These are phyloP conservation scores for Xylaria sp. DNA, from an alignment of 2,329 filamentous ascomycete genomes.

Conservation along the genomic window DNA sequence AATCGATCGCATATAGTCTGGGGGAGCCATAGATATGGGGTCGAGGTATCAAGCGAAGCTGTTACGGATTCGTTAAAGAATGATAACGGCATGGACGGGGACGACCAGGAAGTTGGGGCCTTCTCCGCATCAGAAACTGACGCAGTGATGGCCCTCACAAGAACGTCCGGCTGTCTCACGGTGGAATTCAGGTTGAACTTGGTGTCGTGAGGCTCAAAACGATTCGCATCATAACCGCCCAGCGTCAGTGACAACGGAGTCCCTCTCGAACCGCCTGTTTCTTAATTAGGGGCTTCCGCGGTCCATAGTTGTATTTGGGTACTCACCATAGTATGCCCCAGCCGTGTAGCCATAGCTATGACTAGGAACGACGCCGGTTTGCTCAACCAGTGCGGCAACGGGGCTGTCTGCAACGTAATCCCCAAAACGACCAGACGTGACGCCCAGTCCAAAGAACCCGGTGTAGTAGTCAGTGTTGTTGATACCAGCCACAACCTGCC, in stretches of 20 bases:
- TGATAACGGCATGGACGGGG: constrained; percentile 43
- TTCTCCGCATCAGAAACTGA: constrained; percentile 38
- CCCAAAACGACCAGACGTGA: constrained; percentile 56
- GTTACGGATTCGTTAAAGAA: constrained; percentile 51
- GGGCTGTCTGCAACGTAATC: constrained; percentile 52
- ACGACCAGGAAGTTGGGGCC: constrained; percentile 44
- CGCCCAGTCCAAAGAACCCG: constrained; percentile 61
- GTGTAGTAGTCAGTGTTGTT: constrained; percentile 59
- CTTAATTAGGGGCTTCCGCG: constrained; percentile 24
- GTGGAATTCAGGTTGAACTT: constrained; percentile 60
- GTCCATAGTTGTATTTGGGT: neutral
- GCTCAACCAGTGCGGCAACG: constrained; percentile 60
- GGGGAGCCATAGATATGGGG: constrained; percentile 67
- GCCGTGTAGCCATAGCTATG: constrained; percentile 77
- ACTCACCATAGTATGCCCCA: constrained; percentile 70
- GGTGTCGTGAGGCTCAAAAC: constrained; percentile 62
- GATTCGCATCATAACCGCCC: constrained; percentile 69
- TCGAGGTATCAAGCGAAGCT: constrained; percentile 65
- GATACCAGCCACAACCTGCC: constrained; percentile 53
- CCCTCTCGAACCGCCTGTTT: constrained; percentile 42
- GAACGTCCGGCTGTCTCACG: constrained; percentile 59
- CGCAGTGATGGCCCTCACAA: constrained; percentile 61
- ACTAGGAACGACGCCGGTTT: constrained; percentile 65
- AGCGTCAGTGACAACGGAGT: constrained; percentile 63
- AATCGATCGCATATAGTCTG: constrained; percentile 64